Evolutionary conservation across 1,139 yeast species (phyloP), one percentile per base, ranked within the genome.

Genomic region (Schwanniomyces etchellsii): DNA sequence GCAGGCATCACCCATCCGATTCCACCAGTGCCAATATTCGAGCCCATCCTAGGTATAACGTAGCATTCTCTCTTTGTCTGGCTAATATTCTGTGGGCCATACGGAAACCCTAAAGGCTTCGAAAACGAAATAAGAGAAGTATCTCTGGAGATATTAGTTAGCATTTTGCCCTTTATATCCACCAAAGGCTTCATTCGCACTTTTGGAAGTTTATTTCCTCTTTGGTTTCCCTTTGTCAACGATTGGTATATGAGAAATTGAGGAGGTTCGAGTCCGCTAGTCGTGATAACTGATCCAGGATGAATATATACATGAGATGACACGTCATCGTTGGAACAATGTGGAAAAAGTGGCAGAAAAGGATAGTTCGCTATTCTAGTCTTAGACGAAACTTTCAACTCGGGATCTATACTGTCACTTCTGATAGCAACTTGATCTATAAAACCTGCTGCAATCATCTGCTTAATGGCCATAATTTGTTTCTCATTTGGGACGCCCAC

Each of bases 1-100:
- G 86, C 95, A 4, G 95, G 95, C 30, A 89, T 59, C 47, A 89
- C 96, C 95, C 96, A 89, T 6, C 96, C 96, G 16, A 83, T 70
- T 15, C 88, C 85, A 17, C 95, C 95, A 21, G 79, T 71, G 3
- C 95, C 94, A 26, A 81, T 65, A 5, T 80, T 71, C 7, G 95
- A 89, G 7, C 97, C 97, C 50, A 84, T 78, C 34, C 96, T 60
- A 1, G 97, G 97, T 27, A 88, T 81, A 15, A 89, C 96, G 57
- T 86, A 88, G 43, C 95, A 85, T 46, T 83, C 91, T 43, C 96
- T 63, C 43, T 76, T 79, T 2, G 77, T 73, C 0, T 83, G 62
- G 2, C 75, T 60, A 12, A 84, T 47, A 41, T 67, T 63, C 46
- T 80, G 81, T 2, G 95, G 94, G 2, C 88, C 94, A 46, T 85